phyloP scores from a whole-genome alignment of 495 filamentous ascomycete species.

The Aspergillus bertholletiae region DNA sequence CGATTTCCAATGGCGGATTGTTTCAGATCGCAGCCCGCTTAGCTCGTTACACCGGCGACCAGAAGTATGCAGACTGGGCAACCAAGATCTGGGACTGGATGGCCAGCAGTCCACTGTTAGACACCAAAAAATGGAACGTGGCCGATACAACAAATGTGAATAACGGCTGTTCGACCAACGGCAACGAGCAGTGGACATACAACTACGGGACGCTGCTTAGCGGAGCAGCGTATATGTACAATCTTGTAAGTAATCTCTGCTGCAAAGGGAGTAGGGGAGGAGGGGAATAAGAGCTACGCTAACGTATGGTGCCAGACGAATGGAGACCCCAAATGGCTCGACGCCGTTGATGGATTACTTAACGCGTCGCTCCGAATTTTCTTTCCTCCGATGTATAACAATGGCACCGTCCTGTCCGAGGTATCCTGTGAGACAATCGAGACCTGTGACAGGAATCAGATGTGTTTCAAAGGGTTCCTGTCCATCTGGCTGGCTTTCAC shows the following conservation, averaged over 20 bases:
- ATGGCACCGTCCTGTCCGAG: conserved; percentile 54
- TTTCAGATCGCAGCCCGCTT: conserved; percentile 63
- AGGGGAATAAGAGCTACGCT: no score
- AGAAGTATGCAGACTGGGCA: conserved; percentile 61
- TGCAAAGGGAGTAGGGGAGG: no score
- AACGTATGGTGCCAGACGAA: conserved; percentile 51
- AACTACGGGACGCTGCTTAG: conserved; percentile 64
- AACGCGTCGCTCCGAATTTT: conserved; percentile 48
- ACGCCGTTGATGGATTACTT: conserved; percentile 49
- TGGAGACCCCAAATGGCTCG: conserved; percentile 44
- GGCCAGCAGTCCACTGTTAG: conserved; percentile 45
- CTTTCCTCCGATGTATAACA: conserved; percentile 41
- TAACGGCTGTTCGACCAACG: conserved; percentile 41
- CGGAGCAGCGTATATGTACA: conserved; percentile 65
- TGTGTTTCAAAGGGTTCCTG: conserved; percentile 72
- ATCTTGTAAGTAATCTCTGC: conserved; percentile 34
- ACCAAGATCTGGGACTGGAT: conserved; percentile 61
- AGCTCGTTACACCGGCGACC: conserved; percentile 58
- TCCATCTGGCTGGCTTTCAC: conserved; percentile 70
- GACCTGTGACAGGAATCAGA: conserved; percentile 63
- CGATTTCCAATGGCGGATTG: conserved; percentile 60
- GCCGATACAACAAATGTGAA: no score
- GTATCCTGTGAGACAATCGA: conserved; percentile 65
- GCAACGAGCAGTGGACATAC: conserved; percentile 58
- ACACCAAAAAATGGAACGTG: conserved; percentile 47